Conservation (phyloP, 257 asterid genomes). For the Pogostemon cablin region DNA sequence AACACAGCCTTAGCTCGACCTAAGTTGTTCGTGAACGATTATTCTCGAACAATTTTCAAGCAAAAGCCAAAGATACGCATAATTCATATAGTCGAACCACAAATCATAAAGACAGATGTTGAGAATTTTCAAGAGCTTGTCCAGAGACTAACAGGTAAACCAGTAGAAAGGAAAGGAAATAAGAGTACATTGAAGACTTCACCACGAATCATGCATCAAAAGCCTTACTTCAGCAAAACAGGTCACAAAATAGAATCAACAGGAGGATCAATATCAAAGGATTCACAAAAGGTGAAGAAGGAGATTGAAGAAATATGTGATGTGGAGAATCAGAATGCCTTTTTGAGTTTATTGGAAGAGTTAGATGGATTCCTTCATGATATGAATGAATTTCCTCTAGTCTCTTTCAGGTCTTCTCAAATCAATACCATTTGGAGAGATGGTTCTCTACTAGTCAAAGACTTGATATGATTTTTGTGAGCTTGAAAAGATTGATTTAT, state of each 20-base stretch:
- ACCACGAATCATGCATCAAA: slow-evolving; percentile 26
- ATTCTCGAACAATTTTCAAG: slow-evolving; percentile 53
- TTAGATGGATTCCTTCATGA: slow-evolving; percentile 58
- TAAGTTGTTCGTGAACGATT: slow-evolving; percentile 41
- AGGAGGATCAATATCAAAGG: slow-evolving; percentile 31
- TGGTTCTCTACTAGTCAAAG: slow-evolving; percentile 46
- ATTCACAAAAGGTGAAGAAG: slow-evolving; percentile 39
- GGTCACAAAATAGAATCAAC: slow-evolving; percentile 35
- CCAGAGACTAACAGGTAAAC: slow-evolving; percentile 80
- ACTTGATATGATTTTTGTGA: neutral
- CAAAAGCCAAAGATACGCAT: slow-evolving; percentile 76
- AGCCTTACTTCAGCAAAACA: slow-evolving; percentile 29
- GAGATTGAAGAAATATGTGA: slow-evolving; percentile 46
- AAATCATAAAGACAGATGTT: slow-evolving; percentile 68
- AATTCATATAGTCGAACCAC: slow-evolving; percentile 73
- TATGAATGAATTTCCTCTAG: slow-evolving; percentile 41
- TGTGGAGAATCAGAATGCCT: slow-evolving; percentile 38
- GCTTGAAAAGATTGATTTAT: slow-evolving; percentile 29
- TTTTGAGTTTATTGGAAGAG: slow-evolving; percentile 51
- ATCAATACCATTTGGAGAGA: slow-evolving; percentile 49
- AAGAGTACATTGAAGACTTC: slow-evolving; percentile 22
- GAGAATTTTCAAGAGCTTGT: slow-evolving; percentile 70
- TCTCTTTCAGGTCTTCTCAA: slow-evolving; percentile 54
- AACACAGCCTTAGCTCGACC: slow-evolving; percentile 38
- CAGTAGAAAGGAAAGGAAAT: slow-evolving; percentile 37